Evolutionary conservation across 192 early-diverging fungal genomes (phyloP), one percentile per base, ranked within the genome.

Genomic region (Mortierella hygrophila): DNA sequence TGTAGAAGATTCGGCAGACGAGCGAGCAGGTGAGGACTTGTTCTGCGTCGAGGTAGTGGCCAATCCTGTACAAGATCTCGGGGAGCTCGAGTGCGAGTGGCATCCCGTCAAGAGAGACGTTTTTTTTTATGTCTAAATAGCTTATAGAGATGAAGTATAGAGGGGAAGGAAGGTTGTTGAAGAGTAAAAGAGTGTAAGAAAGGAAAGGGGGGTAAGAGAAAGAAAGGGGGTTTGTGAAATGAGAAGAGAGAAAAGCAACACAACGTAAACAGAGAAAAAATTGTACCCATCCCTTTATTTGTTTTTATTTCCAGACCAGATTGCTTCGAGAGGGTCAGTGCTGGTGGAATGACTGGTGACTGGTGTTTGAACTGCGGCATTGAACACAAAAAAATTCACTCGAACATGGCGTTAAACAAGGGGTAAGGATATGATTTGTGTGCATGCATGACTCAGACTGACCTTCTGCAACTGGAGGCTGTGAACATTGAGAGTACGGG

Each of bases 11-110:
- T 18, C 23, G 38, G 68, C 38, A 75, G 15, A 81, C 80, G 16
- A 11, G 8, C 2, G 80, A 68, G 57, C 73, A 81, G 21, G 32
- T 2, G 55, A 55, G n/a, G 10, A 81, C 37, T 26, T 81, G 72
- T 3, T 16, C 6, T 23, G 38, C 42, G 54, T 75, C 49, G 6
- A 81, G 52, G 29, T 75, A 81, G 13, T 3, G 7, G 35, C 35
- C 80, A 18, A 81, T 37, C 15, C 29, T 38, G 57, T 68, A 60
- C 16, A 65, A 21, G 41, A 80, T 37, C n/a, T 80, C 79, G 44
- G 71, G 79, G 4, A 80, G 60, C 11, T 80, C 60, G 13, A 74
- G 57, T 26, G 78, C 70, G 60, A 65, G 60, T 16, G 60, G 0
- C 60, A 65, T 65, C 10, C 13, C 26, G 60, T 2, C 2, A 26